phyloP scores from a whole-genome alignment of 2,329 filamentous ascomycete species.

The Metarhizium rileyi region DNA sequence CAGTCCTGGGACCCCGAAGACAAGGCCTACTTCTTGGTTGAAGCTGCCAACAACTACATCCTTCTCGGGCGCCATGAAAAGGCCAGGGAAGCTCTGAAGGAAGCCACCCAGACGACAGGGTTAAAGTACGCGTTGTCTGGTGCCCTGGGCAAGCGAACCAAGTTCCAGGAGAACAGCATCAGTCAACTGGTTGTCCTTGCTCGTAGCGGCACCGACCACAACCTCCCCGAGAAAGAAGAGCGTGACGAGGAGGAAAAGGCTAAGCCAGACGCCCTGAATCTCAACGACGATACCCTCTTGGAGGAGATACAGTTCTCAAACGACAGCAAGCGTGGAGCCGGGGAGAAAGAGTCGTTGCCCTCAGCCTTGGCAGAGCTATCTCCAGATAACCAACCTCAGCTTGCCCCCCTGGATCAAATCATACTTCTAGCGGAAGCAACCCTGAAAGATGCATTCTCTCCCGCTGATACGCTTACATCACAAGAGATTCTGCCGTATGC shows the following conservation, averaged over 20 bases:
- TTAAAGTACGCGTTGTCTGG: constrained; percentile 81
- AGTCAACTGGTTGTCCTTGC: constrained; percentile 90
- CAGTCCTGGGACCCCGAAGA: constrained; percentile 35
- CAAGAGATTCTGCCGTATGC: constrained; percentile 92
- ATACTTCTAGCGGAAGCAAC: constrained; percentile 82
- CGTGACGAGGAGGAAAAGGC: constrained; percentile 16
- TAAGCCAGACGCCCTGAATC: constrained; percentile 58
- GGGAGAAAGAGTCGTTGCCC: constrained; percentile 39
- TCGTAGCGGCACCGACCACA: constrained; percentile 46
- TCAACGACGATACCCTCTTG: constrained; percentile 89
- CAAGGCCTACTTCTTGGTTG: constrained; percentile 65
- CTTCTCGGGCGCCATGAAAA: constrained; percentile 73
- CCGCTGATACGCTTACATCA: constrained; percentile 75
- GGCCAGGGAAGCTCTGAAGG: constrained; percentile 60
- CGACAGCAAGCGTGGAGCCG: constrained; percentile 27
- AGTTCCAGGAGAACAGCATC: constrained; percentile 66
- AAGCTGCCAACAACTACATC: constrained; percentile 74
- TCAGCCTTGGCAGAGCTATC: constrained; percentile 52
- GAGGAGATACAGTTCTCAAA: constrained; percentile 76
- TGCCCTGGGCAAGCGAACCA: constrained; percentile 74
- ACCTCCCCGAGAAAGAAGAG: constrained; percentile 3
- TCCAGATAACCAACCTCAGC: constrained; percentile 70
- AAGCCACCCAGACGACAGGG: constrained; percentile 55
- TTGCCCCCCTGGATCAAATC: constrained; percentile 78
- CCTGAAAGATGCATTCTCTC: constrained; percentile 78